Evolutionary conservation across 495 filamentous ascomycete genomes (phyloP).

Genomic region (Recurvomyces mirabilis): DNA sequence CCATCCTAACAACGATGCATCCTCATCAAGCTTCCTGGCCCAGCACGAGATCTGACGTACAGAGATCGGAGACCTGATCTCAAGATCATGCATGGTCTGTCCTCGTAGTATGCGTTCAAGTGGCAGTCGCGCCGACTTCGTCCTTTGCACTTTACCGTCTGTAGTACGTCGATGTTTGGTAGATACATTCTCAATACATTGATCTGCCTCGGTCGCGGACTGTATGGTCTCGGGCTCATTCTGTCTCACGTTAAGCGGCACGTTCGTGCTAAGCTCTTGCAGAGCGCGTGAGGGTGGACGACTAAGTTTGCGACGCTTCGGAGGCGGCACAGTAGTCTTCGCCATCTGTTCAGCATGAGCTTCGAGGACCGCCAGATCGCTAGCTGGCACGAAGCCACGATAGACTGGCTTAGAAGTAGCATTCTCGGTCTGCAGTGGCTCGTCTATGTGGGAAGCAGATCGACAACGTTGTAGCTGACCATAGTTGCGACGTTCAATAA

Average conservation of each 20-base stretch:
- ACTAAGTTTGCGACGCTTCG: too few species aligned
- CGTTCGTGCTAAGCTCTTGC: too few species aligned
- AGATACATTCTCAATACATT: too few species aligned
- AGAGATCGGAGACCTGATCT: neutral
- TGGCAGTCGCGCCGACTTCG: slow-evolving; percentile 20
- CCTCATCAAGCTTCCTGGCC: slow-evolving; percentile 4
- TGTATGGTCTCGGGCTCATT: too few species aligned
- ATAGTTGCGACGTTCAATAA: slow-evolving; percentile 4
- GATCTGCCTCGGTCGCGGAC: too few species aligned
- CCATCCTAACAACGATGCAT: slow-evolving; percentile 5
- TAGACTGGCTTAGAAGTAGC: neutral
- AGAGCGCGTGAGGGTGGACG: neutral
- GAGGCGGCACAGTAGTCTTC: too few species aligned
- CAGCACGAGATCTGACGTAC: neutral
- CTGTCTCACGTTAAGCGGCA: too few species aligned
- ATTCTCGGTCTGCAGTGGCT: slow-evolving; percentile 3
- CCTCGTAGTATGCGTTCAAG: slow-evolving; percentile 23
- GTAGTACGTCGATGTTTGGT: slow-evolving; percentile 5
- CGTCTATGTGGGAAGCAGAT: neutral
- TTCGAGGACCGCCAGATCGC: slow-evolving; percentile 8
- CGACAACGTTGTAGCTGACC: neutral
- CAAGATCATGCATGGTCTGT: slow-evolving; percentile 18
- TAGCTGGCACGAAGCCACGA: slow-evolving; percentile 14
- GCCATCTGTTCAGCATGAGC: neutral
- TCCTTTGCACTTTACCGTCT: slow-evolving; percentile 6